Base-by-base conservation (phyloP, 2,329 filamentous ascomycete genomes). In the Blastomyces silverae region DNA sequence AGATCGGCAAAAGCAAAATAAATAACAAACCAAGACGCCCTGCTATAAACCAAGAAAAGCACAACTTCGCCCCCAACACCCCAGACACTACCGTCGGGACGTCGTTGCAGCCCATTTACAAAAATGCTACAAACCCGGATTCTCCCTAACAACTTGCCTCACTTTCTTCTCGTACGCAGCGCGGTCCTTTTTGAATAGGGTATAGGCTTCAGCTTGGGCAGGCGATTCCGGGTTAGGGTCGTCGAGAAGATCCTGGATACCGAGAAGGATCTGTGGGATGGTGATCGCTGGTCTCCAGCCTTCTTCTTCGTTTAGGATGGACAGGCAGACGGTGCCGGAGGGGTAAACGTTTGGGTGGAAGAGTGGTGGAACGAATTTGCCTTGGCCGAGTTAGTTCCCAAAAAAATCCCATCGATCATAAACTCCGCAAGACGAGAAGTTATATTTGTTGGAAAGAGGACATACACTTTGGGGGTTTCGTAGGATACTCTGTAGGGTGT, bases 291-390 rank as follows among this genome's bases (percentile, higher is more conserved):
- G 95, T 78, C 96, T 95, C 94, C 95, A 99, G 7, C 90, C 92
- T 76, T 99, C 94, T 72, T 99, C 94, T 77, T 99, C 95, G 79
- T 97, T 99, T 69, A 99, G 80, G 70, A 99, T 99, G 37, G 91
- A 96, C 28, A 99, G 84, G 75, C 94, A 99, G 67, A 99, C 94
- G 59, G 94, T 99, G 70, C 94, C 95, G 0, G 93, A 97, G 0
- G 94, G 94, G 76, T 99, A 99, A 70, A 99, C 94, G 77, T 99
- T 99, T 0, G 94, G 94, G 74, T 99, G 94, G 81, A 99, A 99
- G 52, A 99, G 86, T 28, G 94, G 93, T 15, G 94, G 94, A 0
- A 89, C 86, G 74, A 99, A 99, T 84, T 96, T 97, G 87, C 92
- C 92, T 96, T 2, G 1, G 37, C 5, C 70, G 57, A 66, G 44